A percentile compares a stretch with the other conserved stretches of the same genome.
Evolutionary conservation across 2,329 filamentous ascomycete species (phyloP).

Genomic region (Ambrosiella cleistominuta): DNA sequence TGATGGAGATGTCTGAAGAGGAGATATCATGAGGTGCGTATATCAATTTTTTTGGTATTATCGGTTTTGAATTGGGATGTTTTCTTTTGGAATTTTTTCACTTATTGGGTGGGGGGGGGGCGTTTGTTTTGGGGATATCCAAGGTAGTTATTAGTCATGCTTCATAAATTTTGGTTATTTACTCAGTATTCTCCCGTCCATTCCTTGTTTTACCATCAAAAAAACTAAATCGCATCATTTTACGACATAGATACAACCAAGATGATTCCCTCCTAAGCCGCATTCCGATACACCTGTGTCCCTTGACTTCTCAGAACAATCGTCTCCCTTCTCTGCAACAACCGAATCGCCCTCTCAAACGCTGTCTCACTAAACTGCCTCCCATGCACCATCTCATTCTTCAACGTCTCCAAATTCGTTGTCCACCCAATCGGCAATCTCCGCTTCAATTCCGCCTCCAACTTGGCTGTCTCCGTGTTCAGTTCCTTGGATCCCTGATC

Average conservation of each 20-base stretch:
- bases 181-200: not conserved
- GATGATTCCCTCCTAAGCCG: constrained; percentile 29
- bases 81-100: not conserved
- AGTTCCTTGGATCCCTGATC: constrained; percentile 72
- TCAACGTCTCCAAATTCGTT: constrained; percentile 70
- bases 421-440: constrained; percentile 90
- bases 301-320: constrained; percentile 67
- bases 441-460: constrained; percentile 77
- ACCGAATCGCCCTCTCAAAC: constrained; percentile 66
- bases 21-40: constrained; percentile 18
- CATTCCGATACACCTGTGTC: constrained; percentile 55
- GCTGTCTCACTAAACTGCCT: constrained; percentile 80
- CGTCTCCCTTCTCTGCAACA: constrained; percentile 75
- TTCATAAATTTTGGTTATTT: not conserved
- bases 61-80: not conserved
- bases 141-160: not conserved
- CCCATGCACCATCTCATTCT: constrained; percentile 79
- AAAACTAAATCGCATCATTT: not conserved
- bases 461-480: constrained; percentile 71
- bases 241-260: not conserved
- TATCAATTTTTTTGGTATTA: not conserved
- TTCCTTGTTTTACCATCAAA: not conserved
- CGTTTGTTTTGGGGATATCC: not conserved
- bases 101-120: not conserved
- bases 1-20: constrained; percentile 41